Base-by-base conservation (phyloP, 768 basidiomycete species). In the Termitomyces sp. region DNA sequence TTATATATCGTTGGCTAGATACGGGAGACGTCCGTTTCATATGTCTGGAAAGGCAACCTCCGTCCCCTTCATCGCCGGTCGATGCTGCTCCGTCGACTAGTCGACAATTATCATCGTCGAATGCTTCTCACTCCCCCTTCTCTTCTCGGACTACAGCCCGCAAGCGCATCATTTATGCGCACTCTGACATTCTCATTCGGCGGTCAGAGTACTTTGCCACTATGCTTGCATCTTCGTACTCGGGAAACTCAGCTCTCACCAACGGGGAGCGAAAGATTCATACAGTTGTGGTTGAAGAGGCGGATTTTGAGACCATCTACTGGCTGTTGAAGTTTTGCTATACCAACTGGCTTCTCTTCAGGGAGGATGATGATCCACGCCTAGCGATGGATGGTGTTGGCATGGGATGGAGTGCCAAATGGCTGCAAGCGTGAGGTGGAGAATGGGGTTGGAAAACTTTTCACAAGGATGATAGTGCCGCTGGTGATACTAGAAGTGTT, bases 171-270 rank as follows among this genome's bases (percentile, higher is more conserved):
- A 80, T 92, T 39, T 91, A 88, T 65, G 89, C 88, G 1, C 89
- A 91, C 66, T 85, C 85, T 7, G 88, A 89, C 61, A 88, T 92
- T 51, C 77, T 91, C 21, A 82, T 72, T 47, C 77, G 80, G 11
- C 76, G 89, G n/a, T 88, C 88, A 14, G 89, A 90, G 59, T 91
- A 91, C 64, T 90, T 91, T 61, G 77, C 82, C 5, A 88, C 85
- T 0, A 86, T 91, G 81, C 76, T 91, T 11, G 72, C 79, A 21
- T 88, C 87, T 0, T 76, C 84, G 0, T 92, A 91, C 63, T 68
- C 81, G n/a, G 89, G 90, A 68, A 84, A 72, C 50, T 47, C 69
- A 2, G 62, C 72, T 25, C 45, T 70, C 32, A 32, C 67, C 9
- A 68, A 71, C 2, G 80, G 77, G 23, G 81, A 83, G 61, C 72